Conservation (phyloP, 768 basidiomycete species). For the Psilocybe azurescens region DNA sequence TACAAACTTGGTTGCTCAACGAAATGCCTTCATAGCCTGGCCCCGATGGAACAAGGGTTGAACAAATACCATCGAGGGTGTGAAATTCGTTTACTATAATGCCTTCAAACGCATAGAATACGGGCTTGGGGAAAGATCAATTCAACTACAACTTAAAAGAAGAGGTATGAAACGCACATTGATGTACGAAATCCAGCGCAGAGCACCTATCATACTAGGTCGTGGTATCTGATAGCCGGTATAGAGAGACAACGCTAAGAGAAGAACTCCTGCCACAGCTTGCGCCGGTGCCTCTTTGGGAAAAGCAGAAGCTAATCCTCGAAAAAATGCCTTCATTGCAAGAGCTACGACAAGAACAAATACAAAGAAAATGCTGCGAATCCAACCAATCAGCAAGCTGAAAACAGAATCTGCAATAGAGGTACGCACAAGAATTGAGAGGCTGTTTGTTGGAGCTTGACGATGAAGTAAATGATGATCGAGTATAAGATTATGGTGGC, state of each 20-base stretch:
- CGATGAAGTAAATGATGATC: conserved; percentile 66
- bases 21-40: conserved; percentile 62
- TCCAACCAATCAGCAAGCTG: conserved; percentile 5
- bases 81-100: conserved; percentile 85
- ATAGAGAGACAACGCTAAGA: conserved; percentile 36
- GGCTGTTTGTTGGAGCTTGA: conserved; percentile 57
- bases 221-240: conserved; percentile 54
- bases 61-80: conserved; percentile 64
- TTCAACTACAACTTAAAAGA: background rate
- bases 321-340: conserved; percentile 79
- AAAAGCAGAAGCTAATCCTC: conserved; percentile 66
- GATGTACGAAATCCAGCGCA: conserved; percentile 70
- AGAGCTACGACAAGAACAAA: conserved; percentile 63
- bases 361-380: conserved; percentile 59
- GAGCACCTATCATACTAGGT: conserved; percentile 68
- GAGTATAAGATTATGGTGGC: conserved; percentile 48
- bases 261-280: conserved; percentile 53
- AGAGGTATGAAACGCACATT: conserved; percentile 45
- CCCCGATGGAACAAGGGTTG: conserved; percentile 64
- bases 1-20: conserved; percentile 76
- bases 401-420: conserved; percentile 6
- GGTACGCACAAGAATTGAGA: conserved; percentile 68
- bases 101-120: conserved; percentile 76
- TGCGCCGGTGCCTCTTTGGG: conserved; percentile 65
- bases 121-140: conserved; percentile 43